These are phyloP conservation scores for Spinellus fusiger DNA, from an alignment of 192 early-diverging fungal species.

Conservation along the genomic window DNA sequence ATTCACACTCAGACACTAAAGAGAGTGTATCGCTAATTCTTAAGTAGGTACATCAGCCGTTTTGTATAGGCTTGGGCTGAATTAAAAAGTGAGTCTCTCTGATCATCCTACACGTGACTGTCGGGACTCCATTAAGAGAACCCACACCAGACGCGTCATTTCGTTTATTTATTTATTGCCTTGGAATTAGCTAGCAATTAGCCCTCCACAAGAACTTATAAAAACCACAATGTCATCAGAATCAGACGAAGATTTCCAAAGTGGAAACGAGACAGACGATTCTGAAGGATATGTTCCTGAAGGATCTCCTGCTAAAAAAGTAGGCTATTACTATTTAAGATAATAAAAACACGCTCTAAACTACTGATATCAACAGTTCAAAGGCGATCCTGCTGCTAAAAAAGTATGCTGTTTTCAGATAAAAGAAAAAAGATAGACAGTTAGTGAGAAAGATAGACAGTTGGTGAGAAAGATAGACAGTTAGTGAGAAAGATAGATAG, in stretches of 20 bases:
- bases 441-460: background rate
- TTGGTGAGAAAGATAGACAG: background rate
- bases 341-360: background rate
- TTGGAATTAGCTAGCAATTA: too few species aligned
- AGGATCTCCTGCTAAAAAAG: constrained; percentile 1
- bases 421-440: background rate
- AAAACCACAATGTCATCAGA: too few species aligned
- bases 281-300: constrained; percentile 14
- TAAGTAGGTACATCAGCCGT: too few species aligned
- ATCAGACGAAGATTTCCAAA: constrained; percentile 1
- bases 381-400: background rate
- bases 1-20: too few species aligned
- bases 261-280: constrained; percentile 2
- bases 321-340: background rate
- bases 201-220: too few species aligned
- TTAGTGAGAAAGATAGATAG: background rate
- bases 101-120: too few species aligned
- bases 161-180: too few species aligned
- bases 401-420: background rate
- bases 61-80: too few species aligned
- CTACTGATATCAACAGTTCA: background rate
- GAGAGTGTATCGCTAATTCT: too few species aligned
- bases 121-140: too few species aligned
- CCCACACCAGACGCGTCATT: too few species aligned
- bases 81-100: too few species aligned